Base-by-base conservation (phyloP, 2,329 filamentous ascomycete genomes). In the Trichoderma endophyticum region DNA sequence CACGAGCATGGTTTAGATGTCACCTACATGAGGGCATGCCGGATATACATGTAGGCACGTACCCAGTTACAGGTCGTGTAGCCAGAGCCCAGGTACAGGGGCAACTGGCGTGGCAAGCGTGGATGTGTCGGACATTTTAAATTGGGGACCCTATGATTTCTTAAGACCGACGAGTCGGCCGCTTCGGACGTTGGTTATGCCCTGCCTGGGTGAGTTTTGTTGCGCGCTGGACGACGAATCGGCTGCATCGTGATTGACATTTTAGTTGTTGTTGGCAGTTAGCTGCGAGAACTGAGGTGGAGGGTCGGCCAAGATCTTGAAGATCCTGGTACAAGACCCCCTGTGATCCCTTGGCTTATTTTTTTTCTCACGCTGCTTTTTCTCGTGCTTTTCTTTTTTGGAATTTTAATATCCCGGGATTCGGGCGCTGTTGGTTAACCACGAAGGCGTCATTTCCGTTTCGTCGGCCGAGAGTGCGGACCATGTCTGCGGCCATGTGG, bases 131-230 rank as follows among this genome's bases (percentile, higher is more conserved):
- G 66, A 34, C 32, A 51, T 51, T 69, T 61, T 62, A 62, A 60
- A 69, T 69, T 69, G 66, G 56, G 21, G 24, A 15, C 43, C 43
- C 9, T n/a, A 26, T 26, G 34, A n/a, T 3, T n/a, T 24, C 48
- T 67, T 67, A 67, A 14, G 36, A 15, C 66, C 66, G 66, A 69
- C 12, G 26, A 21, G 56, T 69, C 66, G 66, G 66, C 66, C 66
- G 66, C 56, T 14, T 57, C 28, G 57, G 57, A 21, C 30, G 18
- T 43, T 60, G 28, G n/a, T 18, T 51, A 14, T 34, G 66, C 28
- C n/a, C 39, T 28, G 30, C 43, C n/a, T 51, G 43, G 9, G 36
- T n/a, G n/a, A 30, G 36, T 32, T 24, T 56, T 48, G 34, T 48
- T 56, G 66, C 54, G n/a, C 66, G 28, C 28, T 15, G 24, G 15